phyloP scores from a whole-genome alignment of 306 rosid genomes.

The Hippophae gyantsensis region DNA sequence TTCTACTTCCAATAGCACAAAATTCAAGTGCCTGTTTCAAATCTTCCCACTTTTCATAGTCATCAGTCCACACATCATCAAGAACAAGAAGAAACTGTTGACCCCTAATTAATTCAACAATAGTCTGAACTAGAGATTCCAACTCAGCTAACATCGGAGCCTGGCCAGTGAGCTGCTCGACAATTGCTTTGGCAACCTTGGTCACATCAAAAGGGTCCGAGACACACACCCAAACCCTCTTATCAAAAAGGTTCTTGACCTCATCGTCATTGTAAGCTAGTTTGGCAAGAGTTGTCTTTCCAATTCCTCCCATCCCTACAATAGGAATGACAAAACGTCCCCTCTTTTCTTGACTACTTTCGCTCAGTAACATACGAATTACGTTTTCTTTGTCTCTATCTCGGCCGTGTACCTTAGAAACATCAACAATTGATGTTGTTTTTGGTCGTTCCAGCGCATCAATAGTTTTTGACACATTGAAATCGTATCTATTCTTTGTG shows the following conservation, averaged over 20 bases:
- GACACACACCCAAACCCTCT: conserved; percentile 8
- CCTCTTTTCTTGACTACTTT: not conserved
- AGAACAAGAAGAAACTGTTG: conserved; percentile 8
- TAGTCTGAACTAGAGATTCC: not conserved
- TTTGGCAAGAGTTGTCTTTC: conserved; percentile 6
- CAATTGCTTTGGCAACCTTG: not conserved
- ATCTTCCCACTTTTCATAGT: not conserved
- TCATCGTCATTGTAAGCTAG: not conserved
- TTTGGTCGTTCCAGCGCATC: not conserved
- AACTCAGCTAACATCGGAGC: not conserved
- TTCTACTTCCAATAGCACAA: not conserved
- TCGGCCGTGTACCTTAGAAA: not conserved
- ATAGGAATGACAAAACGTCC: not conserved
- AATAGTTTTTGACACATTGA: not conserved
- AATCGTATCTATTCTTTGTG: not conserved
- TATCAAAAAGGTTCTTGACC: not conserved
- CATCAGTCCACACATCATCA: conserved; percentile 1
- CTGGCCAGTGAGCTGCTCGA: not conserved
- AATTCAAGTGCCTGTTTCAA: not conserved
- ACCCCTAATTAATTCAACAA: not conserved
- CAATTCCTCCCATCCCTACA: conserved; percentile 9
- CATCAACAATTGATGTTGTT: conserved; percentile 1
- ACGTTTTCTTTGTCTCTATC: not conserved
- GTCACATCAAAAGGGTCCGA: conserved; percentile 1
- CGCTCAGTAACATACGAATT: not conserved